Evolutionary conservation across 805 yeast genomes (phyloP), one percentile per base, ranked within the genome.

Genomic region (Yarrowia divulgata): DNA sequence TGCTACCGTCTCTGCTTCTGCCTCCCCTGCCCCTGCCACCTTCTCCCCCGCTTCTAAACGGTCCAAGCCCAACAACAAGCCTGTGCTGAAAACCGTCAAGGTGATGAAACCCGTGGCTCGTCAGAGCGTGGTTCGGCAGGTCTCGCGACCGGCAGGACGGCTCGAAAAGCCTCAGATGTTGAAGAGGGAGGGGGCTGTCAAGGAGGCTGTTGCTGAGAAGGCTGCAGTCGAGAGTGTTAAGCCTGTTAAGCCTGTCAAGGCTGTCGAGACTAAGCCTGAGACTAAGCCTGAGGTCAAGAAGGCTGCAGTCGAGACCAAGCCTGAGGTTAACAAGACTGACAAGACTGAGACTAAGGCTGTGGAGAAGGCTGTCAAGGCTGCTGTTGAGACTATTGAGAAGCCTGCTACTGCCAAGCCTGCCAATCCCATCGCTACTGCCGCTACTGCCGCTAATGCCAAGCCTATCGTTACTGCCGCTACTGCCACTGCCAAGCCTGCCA

Each of bases 1-100:
- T 35, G 42, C 32, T 35, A 35, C 54, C 8, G 52, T 23, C 34
- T 23, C 29, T 7, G 37, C 46, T 40, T 40, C 42, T 16, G 13
- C 42, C n/a, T 16, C 50, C 50, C 8, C 13, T 19, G 12, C 29
- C 8, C 4, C 50, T 32, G 9, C 43, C 12, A 18, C 58, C 23
- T 18, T 32, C 10, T 42, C 57, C 57, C 8, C 34, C 3, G 23
- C 52, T 12, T 10, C n/a, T 19, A 49, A 49, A 16, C 42, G 62
- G 0, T 23, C 58, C 37, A 57, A 57, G 48, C 14, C 37, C 19
- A 14, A 13, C 32, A 8, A 60, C 66, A 60, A 60, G 29, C 66
- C 66, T 19, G 66, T 60, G 23, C 23, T 43, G 43, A 60, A 60
- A 29, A 60, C 66, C 23, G 66, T 60, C 52, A 60, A 60, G 66